phyloP scores from a whole-genome alignment of 2,329 filamentous ascomycete genomes.

The Pseudopyrenochaeta lycopersici region DNA sequence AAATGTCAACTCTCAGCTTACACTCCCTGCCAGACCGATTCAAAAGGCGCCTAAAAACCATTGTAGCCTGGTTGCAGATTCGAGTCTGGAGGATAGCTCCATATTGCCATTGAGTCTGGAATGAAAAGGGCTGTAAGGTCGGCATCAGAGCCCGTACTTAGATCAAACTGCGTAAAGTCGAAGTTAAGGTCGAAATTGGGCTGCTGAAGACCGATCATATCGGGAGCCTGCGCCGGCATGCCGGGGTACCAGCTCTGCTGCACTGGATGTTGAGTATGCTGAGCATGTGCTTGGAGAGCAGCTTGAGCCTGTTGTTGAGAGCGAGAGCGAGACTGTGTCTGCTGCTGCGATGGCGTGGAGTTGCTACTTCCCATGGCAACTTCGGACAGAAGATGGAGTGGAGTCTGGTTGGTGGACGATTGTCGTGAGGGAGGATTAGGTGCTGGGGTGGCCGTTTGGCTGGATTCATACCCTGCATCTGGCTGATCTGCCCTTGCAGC shows the following conservation, averaged over 20 bases:
- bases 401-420: constrained; percentile 45
- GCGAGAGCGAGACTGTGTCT: constrained; percentile 21
- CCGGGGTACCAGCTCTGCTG: constrained; percentile 42
- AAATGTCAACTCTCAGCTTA: neutral
- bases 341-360: constrained; percentile 17
- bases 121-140: constrained; percentile 48
- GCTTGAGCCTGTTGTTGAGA: constrained; percentile 37
- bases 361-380: constrained; percentile 50
- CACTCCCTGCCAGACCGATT: neutral
- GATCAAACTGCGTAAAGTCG: constrained; percentile 48
- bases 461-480: constrained; percentile 31
- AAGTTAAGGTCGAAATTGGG: constrained; percentile 46
- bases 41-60: constrained; percentile 9
- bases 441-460: constrained; percentile 23
- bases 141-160: constrained; percentile 46
- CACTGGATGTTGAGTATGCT: constrained; percentile 26
- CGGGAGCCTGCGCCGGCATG: constrained; percentile 26
- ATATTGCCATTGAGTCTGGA: constrained; percentile 44
- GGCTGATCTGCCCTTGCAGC: constrained; percentile 39
- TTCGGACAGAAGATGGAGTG: constrained; percentile 50
- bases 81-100: constrained; percentile 32
- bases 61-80: constrained; percentile 21
- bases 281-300: constrained; percentile 34
- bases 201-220: constrained; percentile 38
- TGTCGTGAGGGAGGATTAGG: constrained; percentile 29